A percentile compares a stretch with the other conserved stretches of the same genome.
phyloP scores from a whole-genome alignment of 371 early-diverging fungal species.

The Blastocladiella emersonii region DNA sequence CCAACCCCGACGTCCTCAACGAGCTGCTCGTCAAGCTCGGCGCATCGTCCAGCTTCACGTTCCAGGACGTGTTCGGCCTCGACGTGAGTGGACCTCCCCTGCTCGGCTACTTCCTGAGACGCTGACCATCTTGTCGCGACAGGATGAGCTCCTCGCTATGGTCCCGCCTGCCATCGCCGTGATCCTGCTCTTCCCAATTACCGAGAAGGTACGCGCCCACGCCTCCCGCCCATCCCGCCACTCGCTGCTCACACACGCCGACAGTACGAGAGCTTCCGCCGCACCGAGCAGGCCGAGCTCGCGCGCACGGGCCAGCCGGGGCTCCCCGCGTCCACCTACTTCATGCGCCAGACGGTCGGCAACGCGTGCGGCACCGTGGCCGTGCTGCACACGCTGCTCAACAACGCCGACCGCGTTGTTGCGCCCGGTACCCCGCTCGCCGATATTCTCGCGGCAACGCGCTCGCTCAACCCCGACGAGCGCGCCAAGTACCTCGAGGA shows the following conservation, averaged over 20 bases:
- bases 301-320: too few relatives aligned
- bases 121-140: conserved; percentile 42
- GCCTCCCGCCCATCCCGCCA: too few relatives aligned
- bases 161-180: conserved; percentile 74
- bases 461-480: conserved; percentile 55
- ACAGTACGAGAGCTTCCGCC: too few relatives aligned
- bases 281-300: too few relatives aligned
- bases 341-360: conserved; percentile 71
- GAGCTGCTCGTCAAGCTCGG: conserved; percentile 43
- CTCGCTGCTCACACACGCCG: too few relatives aligned
- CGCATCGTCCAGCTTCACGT: conserved; percentile 31
- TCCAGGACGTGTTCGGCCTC: conserved; percentile 43
- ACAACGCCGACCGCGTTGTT: conserved; percentile 29
- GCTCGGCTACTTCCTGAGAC: too few relatives aligned
- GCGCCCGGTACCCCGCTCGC: too few relatives aligned
- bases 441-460: too few relatives aligned
- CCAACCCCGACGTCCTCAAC: conserved; percentile 46
- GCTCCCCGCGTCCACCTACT: conserved; percentile 44
- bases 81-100: too few relatives aligned
- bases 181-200: conserved; percentile 50
- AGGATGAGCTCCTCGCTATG: conserved; percentile 60
- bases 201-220: conserved; percentile 21
- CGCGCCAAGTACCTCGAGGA: conserved; percentile 53
- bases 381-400: conserved; percentile 55
- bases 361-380: conserved; percentile 90